These are phyloP conservation scores for Xylaria cubensis DNA, from an alignment of 495 filamentous ascomycete species.

Conservation along the genomic window DNA sequence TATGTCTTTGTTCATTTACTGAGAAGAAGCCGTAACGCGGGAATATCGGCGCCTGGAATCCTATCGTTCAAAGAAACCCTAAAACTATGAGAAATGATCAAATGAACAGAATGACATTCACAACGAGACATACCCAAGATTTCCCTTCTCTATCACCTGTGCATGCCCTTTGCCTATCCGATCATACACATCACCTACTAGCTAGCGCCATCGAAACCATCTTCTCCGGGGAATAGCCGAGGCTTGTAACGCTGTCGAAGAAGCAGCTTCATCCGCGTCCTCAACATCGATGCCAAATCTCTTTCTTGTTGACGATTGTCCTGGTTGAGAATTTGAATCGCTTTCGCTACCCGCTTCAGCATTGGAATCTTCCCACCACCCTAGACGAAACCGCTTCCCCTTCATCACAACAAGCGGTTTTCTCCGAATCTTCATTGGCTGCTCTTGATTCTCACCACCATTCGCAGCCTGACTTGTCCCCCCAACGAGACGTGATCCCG, in stretches of 20 bases:
- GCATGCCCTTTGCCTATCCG: not conserved
- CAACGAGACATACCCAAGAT: not conserved
- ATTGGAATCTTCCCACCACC: slow-evolving; percentile 5
- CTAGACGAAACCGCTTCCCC: slow-evolving; percentile 5
- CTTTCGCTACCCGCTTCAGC: not conserved
- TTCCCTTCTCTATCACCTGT: not conserved
- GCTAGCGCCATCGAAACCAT: not conserved
- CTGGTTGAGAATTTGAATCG: not conserved
- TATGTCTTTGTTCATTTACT: no score
- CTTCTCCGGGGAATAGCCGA: not conserved
- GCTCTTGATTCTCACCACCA: not conserved
- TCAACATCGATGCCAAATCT: slow-evolving; percentile 18
- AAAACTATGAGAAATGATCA: no score
- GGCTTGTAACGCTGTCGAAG: not conserved
- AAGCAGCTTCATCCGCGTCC: not conserved
- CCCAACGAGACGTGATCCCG: slow-evolving; percentile 1
- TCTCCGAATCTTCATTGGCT: not conserved
- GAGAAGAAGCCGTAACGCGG: no score
- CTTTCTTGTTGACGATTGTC: no score
- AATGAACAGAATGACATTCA: no score
- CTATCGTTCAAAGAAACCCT: no score
- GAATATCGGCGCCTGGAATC: no score
- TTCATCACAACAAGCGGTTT: slow-evolving; percentile 1
- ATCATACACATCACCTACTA: not conserved
- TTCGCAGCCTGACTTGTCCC: not conserved